Evolutionary conservation across 805 yeast genomes (phyloP).

Genomic region (Starmerella powellii): DNA sequence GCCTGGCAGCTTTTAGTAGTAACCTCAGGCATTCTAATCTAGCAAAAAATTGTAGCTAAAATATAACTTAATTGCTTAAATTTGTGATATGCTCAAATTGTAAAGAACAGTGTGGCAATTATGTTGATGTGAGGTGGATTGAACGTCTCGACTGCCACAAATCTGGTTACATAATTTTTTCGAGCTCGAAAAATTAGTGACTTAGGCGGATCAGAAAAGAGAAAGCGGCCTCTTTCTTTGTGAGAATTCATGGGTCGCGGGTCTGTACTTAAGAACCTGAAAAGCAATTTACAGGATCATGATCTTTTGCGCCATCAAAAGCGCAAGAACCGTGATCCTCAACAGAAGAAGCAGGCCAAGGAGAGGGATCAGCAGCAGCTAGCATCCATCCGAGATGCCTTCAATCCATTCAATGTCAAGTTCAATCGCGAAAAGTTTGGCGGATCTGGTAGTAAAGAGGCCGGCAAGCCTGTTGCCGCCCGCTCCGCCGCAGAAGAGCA

Average conservation of each 20-base stretch:
- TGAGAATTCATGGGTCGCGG: conserved; percentile 11
- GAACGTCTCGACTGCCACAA: too few species aligned
- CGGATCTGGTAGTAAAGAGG: conserved; percentile 26
- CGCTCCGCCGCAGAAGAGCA: conserved; percentile 58
- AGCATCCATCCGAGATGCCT: conserved; percentile 58
- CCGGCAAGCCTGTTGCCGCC: conserved; percentile 51
- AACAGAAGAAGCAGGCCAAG: conserved; percentile 39
- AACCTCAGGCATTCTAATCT: too few species aligned
- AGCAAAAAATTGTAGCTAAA: too few species aligned
- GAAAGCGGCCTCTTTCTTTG: not conserved
- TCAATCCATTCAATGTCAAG: conserved; percentile 81
- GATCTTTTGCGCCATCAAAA: conserved; percentile 36
- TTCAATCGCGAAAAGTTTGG: conserved; percentile 51
- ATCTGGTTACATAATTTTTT: conserved; percentile 5
- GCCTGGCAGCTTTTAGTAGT: too few species aligned
- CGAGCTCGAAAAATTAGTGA: not conserved
- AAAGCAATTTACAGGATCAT: conserved; percentile 41
- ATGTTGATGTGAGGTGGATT: too few species aligned
- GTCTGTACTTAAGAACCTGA: conserved; percentile 23
- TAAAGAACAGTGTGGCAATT: too few species aligned
- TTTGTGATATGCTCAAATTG: too few species aligned
- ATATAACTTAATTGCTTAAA: too few species aligned
- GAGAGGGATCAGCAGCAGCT: conserved; percentile 36
- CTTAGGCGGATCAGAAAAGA: not conserved
- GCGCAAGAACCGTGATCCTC: conserved; percentile 12